Evolutionary conservation across 2,329 filamentous ascomycete species (phyloP), one percentile per base, ranked within the genome.

Genomic region (Didymella glomerata): DNA sequence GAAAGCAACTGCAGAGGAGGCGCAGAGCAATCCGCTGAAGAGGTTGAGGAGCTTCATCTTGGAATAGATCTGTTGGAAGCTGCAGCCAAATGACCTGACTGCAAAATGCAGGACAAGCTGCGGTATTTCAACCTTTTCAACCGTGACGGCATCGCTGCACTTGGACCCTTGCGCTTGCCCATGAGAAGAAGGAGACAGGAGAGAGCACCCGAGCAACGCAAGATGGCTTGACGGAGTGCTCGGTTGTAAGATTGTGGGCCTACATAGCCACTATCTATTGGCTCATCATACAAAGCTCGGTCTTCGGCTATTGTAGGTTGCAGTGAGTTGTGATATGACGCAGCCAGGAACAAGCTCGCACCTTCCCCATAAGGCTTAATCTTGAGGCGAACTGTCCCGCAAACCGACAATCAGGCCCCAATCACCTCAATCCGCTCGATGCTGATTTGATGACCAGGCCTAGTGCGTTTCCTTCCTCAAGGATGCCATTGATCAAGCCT

Each of bases 31-130:
- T 20, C 68, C 63, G 52, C 67, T 66, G 50, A 70, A 57, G 44
- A 71, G 25, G n/a, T 70, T 57, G 20, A 68, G 59, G 59, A 75
- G 64, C 69, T 70, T 76, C 74, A 77, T 77, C 24, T 63, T 75
- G 62, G 4, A 54, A 54, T 47, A 54, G 49, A 59, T 22, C 36
- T 45, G 54, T 53, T 30, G 24, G 28, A 54, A 55, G 58, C 36
- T 59, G 54, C 38, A 48, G 45, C 46, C 46, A 54, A 34, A 48
- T 6, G 41, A 41, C 45, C 47, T 51, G n/a, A 2, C 14, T 18
- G 9, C 16, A 18, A 28, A 10, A 11, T 32, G 11, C 22, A 49
- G 53, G 48, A 20, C 38, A 11, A 20, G 24, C 40, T 32, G 55
- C 61, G 32, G 40, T 67, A 69, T 69, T 68, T 70, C 60, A 68